Evolutionary conservation across 78 protist genomes (phyloP).

Genomic region (Protostelium mycophagum): DNA sequence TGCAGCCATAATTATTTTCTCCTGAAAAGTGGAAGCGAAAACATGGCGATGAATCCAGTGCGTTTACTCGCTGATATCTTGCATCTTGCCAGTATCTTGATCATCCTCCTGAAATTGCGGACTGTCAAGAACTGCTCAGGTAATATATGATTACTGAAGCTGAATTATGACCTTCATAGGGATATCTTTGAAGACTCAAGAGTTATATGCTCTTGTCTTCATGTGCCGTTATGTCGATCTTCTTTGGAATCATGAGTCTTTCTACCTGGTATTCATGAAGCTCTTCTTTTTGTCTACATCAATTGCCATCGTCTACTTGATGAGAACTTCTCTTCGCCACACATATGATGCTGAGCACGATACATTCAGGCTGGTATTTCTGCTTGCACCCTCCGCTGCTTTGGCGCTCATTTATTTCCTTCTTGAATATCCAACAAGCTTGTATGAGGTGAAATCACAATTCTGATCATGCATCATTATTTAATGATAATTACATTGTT

Average conservation of each 20-base stretch:
- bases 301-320: slow-evolving; percentile 66
- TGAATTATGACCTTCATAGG: slow-evolving; percentile 37
- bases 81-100: slow-evolving; percentile 38
- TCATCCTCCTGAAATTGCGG: slow-evolving; percentile 38
- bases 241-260: slow-evolving; percentile 25
- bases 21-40: no score
- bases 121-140: slow-evolving; percentile 47
- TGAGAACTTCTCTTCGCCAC: slow-evolving; percentile 36
- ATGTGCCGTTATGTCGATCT: slow-evolving; percentile 82
- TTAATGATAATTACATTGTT: background rate
- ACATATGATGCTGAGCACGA: slow-evolving; percentile 82
- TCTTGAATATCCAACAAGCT: background rate
- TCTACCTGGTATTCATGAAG: slow-evolving; percentile 81
- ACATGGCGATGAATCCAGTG: slow-evolving; percentile 24
- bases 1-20: no score
- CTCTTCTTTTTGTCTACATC: slow-evolving; percentile 75
- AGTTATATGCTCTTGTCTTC: slow-evolving; percentile 76
- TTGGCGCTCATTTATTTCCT: slow-evolving; percentile 38
- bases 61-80: slow-evolving; percentile 53
- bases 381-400: slow-evolving; percentile 63
- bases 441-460: background rate
- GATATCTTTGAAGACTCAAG: slow-evolving; percentile 78
- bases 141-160: background rate
- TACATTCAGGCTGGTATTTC: slow-evolving; percentile 48
- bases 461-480: background rate